Evolutionary conservation across 2,329 filamentous ascomycete genomes (phyloP).

Genomic region (Colletotrichum cordylinicola): DNA sequence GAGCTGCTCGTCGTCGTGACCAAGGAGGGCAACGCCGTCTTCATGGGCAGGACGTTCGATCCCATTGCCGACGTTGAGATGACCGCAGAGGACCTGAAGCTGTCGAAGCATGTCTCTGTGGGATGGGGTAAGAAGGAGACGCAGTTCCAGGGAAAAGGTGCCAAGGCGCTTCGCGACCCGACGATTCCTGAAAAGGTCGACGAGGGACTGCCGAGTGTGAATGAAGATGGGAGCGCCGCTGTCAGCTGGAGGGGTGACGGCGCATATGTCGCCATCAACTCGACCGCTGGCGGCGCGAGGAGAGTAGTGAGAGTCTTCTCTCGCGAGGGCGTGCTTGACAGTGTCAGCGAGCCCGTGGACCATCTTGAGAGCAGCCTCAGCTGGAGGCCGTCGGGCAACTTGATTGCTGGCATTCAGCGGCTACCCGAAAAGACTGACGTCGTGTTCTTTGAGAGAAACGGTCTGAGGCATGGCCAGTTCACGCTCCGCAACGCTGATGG

Average conservation of each 20-base stretch:
- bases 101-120: slow-evolving; percentile 93
- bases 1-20: slow-evolving; percentile 88
- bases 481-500: slow-evolving; percentile 73
- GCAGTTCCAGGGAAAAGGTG: slow-evolving; percentile 92
- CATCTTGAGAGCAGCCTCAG: slow-evolving; percentile 85
- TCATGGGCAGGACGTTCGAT: slow-evolving; percentile 94
- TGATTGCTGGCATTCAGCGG: slow-evolving; percentile 86
- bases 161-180: slow-evolving; percentile 85
- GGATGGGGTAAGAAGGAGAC: slow-evolving; percentile 99
- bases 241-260: slow-evolving; percentile 97
- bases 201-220: slow-evolving; percentile 74
- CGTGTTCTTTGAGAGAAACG: slow-evolving; percentile 96
- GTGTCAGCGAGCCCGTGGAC: slow-evolving; percentile 93
- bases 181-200: slow-evolving; percentile 94
- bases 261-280: slow-evolving; percentile 86
- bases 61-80: slow-evolving; percentile 78
- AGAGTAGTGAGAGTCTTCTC: slow-evolving; percentile 90
- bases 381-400: slow-evolving; percentile 90
- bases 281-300: slow-evolving; percentile 70
- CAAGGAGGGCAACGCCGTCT: slow-evolving; percentile 77
- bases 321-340: slow-evolving; percentile 87
- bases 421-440: slow-evolving; percentile 75
- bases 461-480: slow-evolving; percentile 95
- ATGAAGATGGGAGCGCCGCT: slow-evolving; percentile 74
- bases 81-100: slow-evolving; percentile 76